These are phyloP conservation scores for Mortierella sp. DNA, from an alignment of 371 early-diverging fungal genomes.

Conservation along the genomic window DNA sequence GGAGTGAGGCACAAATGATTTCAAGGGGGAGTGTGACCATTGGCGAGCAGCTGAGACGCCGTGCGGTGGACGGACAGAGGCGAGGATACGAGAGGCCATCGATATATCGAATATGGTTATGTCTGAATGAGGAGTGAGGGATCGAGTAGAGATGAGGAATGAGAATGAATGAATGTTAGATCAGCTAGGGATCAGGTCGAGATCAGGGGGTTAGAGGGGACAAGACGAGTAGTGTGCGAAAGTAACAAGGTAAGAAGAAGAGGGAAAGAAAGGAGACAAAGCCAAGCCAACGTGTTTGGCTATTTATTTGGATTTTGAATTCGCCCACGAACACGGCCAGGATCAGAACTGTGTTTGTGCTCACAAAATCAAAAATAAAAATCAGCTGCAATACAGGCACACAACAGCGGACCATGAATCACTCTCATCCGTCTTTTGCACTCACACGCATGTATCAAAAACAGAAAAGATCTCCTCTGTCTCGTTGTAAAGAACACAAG, in stretches of 20 bases:
- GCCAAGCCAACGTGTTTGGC: too few relatives aligned
- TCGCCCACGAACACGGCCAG: neutral
- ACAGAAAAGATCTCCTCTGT: neutral
- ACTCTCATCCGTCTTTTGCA: neutral
- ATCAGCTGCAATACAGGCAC: neutral
- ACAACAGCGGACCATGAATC: neutral
- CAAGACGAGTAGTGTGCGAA: neutral
- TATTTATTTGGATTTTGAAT: conserved; percentile 5
- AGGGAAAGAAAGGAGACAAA: neutral
- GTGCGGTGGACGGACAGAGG: conserved; percentile 6
- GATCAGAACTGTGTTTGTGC: neutral
- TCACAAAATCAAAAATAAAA: neutral
- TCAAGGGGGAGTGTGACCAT: conserved; percentile 1
- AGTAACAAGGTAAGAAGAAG: neutral
- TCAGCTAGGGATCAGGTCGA: neutral
- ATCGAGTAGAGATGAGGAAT: neutral
- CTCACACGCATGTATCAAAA: neutral
- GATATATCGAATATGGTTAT: neutral
- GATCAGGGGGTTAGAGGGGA: neutral
- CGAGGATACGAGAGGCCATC: conserved; percentile 19
- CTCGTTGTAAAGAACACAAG: too few relatives aligned
- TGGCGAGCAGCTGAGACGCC: conserved; percentile 1
- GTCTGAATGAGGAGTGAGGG: neutral
- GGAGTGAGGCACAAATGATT: conserved; percentile 23
- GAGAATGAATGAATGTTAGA: neutral